Conservation (phyloP, 1,284 basidiomycete genomes). For the Malassezia equina region DNA sequence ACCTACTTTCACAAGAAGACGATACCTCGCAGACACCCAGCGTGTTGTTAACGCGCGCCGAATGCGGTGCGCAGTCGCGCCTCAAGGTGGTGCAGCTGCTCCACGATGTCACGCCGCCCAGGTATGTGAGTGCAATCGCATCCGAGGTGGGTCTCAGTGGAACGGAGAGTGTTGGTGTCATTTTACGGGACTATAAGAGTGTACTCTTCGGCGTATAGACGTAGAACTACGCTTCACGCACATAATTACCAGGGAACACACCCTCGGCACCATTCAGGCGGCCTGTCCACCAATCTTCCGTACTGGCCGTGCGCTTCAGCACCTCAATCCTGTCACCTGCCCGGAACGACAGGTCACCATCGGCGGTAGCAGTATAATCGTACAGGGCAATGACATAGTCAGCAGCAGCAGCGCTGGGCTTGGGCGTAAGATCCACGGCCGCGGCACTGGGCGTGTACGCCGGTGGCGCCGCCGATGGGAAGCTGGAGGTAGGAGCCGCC, state of each 20-base stretch:
- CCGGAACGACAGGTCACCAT: constrained; percentile 82
- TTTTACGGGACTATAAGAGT: constrained; percentile 47
- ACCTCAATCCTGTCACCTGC: constrained; percentile 90
- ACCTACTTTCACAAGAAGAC: constrained; percentile 23
- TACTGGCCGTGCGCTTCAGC: constrained; percentile 68
- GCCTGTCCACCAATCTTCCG: constrained; percentile 99
- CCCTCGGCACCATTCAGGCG: constrained; percentile 71
- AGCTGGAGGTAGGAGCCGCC: neutral
- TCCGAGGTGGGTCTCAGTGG: constrained; percentile 43
- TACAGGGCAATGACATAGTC: constrained; percentile 86
- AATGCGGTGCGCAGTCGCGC: constrained; percentile 23
- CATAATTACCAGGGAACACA: constrained; percentile 69
- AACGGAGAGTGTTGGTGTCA: constrained; percentile 44
- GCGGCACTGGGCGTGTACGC: constrained; percentile 30
- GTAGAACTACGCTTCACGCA: constrained; percentile 20
- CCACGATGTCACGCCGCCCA: constrained; percentile 45
- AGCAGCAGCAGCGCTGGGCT: constrained; percentile 40
- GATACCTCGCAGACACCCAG: constrained; percentile 1
- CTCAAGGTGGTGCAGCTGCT: constrained; percentile 39
- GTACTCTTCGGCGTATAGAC: constrained; percentile 32
- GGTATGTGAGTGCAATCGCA: constrained; percentile 41
- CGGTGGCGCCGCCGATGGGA: constrained; percentile 8
- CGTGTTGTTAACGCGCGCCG: constrained; percentile 21
- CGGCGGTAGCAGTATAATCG: constrained; percentile 69
- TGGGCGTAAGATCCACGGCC: constrained; percentile 18